Evolutionary conservation across 331 rosid genomes (phyloP).

Genomic region (Erythrophleum ivorense): DNA sequence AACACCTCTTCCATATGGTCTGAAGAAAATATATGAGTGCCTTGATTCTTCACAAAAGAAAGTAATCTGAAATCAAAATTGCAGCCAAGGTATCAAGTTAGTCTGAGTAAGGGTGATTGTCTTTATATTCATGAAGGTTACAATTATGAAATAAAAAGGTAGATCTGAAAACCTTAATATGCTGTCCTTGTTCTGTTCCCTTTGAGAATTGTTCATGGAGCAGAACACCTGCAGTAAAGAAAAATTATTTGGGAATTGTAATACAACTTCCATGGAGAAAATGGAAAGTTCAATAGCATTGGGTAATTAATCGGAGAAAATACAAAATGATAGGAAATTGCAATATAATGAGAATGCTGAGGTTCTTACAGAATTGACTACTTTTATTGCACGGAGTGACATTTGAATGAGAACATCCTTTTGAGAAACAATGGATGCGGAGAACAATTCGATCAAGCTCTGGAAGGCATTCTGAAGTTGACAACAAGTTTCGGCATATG

Average conservation of each 20-base stretch:
- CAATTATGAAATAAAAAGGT: background rate
- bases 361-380: slow-evolving; percentile 69
- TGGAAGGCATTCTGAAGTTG: slow-evolving; percentile 54
- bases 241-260: background rate
- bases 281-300: background rate
- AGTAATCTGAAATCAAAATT: slow-evolving; percentile 65
- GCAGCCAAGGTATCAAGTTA: slow-evolving; percentile 37
- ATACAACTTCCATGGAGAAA: slow-evolving; percentile 9
- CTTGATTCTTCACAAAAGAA: slow-evolving; percentile 54
- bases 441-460: slow-evolving; percentile 56
- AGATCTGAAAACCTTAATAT: slow-evolving; percentile 58
- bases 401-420: slow-evolving; percentile 58
- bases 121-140: slow-evolving; percentile 15
- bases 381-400: slow-evolving; percentile 56
- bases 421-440: slow-evolving; percentile 41
- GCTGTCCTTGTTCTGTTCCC: slow-evolving; percentile 54
- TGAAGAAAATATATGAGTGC: slow-evolving; percentile 53
- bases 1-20: slow-evolving; percentile 77
- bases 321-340: background rate
- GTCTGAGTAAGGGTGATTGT: slow-evolving; percentile 12
- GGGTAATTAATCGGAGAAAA: too few relatives aligned
- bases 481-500: slow-evolving; percentile 67
- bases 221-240: slow-evolving; percentile 64
- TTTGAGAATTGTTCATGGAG: slow-evolving; percentile 57
- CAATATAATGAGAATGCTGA: slow-evolving; percentile 3